phyloP scores from a whole-genome alignment of 352 stramenopile species.

The Pythium coloratum region DNA sequence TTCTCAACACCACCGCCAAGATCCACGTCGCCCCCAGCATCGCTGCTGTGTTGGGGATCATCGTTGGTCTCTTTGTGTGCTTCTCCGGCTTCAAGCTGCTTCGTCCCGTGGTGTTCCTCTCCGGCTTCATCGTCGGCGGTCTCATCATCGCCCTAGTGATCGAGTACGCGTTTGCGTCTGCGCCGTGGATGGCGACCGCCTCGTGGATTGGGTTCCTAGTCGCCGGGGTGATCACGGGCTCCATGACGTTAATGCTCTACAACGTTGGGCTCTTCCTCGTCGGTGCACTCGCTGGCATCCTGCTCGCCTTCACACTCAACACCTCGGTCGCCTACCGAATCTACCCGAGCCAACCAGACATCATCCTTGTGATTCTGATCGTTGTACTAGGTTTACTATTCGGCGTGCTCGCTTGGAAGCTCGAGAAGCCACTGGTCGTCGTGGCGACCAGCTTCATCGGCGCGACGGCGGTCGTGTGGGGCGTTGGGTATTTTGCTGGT shows the following conservation, averaged over 20 bases:
- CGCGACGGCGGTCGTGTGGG: constrained; percentile 41
- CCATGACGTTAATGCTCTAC: constrained; percentile 44
- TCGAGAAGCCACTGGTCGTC: constrained; percentile 58
- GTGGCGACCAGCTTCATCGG: constrained; percentile 54
- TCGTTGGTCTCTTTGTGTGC: constrained; percentile 30
- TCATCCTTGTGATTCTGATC: constrained; percentile 47
- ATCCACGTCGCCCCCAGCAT: constrained; percentile 39
- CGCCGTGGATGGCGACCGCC: constrained; percentile 38
- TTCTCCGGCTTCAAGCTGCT: constrained; percentile 43
- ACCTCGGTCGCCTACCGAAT: constrained; percentile 41
- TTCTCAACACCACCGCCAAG: constrained; percentile 30
- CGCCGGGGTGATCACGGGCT: constrained; percentile 35
- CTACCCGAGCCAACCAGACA: constrained; percentile 42
- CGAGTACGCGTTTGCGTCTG: constrained; percentile 33
- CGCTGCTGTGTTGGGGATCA: constrained; percentile 36
- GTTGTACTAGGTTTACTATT: constrained; percentile 38
- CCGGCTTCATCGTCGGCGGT: constrained; percentile 44
- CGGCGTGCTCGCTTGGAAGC: constrained; percentile 43
- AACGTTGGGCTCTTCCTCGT: constrained; percentile 47
- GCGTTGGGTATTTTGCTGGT: constrained; percentile 57
- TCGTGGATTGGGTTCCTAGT: constrained; percentile 57
- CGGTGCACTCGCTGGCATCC: constrained; percentile 38
- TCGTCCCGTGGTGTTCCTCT: constrained; percentile 41
- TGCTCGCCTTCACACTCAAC: constrained; percentile 51
- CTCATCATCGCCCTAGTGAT: constrained; percentile 38